Conservation (phyloP, 192 early-diverging fungal genomes). For the Umbelopsis isabellina region DNA sequence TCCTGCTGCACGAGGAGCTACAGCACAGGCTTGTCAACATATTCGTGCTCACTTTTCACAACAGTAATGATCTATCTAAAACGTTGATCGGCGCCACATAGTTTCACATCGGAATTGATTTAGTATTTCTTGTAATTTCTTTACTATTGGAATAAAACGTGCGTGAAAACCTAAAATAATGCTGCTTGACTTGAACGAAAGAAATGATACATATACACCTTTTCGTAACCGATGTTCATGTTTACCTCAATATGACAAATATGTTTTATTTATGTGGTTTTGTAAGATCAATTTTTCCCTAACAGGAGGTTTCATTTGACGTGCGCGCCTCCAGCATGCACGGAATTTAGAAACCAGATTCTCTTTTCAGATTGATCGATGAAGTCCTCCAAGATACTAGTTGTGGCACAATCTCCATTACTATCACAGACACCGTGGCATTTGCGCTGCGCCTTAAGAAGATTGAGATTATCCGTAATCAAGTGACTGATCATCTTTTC, state of each 20-base stretch:
- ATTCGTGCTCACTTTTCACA: not conserved
- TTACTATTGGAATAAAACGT: too few relatives aligned
- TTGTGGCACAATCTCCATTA: constrained; percentile 13
- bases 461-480: constrained; percentile 16
- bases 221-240: too few relatives aligned
- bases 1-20: constrained; percentile 4
- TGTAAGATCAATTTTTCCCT: not conserved
- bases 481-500: constrained; percentile 23
- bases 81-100: not conserved
- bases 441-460: constrained; percentile 20
- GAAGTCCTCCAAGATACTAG: constrained; percentile 16
- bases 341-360: constrained; percentile 23
- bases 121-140: too few relatives aligned
- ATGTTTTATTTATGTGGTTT: not conserved
- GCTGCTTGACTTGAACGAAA: too few relatives aligned
- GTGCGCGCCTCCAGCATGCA: constrained; percentile 9
- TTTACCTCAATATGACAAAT: too few relatives aligned
- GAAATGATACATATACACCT: too few relatives aligned
- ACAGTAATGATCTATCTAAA: not conserved
- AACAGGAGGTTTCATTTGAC: not conserved
- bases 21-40: constrained; percentile 6
- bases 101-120: not conserved
- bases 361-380: constrained; percentile 22
- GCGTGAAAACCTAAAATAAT: too few relatives aligned
- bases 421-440: not conserved